phyloP scores from a whole-genome alignment of 2,329 filamentous ascomycete genomes.

The Cytospora chrysosperma region DNA sequence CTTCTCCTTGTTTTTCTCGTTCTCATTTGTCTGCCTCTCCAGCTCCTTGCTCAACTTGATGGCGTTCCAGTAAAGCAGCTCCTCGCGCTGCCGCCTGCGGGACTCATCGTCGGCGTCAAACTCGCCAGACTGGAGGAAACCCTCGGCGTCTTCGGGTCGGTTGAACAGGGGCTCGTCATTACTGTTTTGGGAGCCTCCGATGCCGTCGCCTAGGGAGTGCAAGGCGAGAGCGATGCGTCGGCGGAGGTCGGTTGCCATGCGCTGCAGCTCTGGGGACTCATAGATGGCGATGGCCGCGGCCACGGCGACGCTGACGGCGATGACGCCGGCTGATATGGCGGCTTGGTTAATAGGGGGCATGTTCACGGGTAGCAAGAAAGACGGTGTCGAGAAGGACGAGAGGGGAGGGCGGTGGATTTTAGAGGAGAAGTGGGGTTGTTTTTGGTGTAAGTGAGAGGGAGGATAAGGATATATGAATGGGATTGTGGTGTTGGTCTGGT shows the following conservation, averaged over 20 bases:
- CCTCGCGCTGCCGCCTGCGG: constrained; percentile 60
- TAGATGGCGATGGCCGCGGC: constrained; percentile 61
- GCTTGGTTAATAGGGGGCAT: constrained; percentile 59
- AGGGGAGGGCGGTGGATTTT: neutral
- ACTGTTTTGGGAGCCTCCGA: constrained; percentile 42
- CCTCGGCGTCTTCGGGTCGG: constrained; percentile 64
- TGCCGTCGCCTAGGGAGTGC: constrained; percentile 57
- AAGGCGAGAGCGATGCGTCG: constrained; percentile 60
- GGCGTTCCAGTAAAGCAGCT: constrained; percentile 64
- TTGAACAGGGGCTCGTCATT: constrained; percentile 58
- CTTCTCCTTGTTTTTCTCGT: constrained; percentile 24
- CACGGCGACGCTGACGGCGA: constrained; percentile 57
- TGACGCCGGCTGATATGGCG: constrained; percentile 56
- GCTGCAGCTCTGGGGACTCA: constrained; percentile 62
- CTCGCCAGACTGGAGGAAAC: constrained; percentile 54
- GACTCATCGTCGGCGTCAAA: constrained; percentile 64
- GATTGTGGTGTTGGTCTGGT: neutral
- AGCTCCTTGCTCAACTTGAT: constrained; percentile 26
- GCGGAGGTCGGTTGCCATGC: constrained; percentile 60
- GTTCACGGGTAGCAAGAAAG: constrained; percentile 17
- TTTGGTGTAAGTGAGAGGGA: constrained; percentile 24
- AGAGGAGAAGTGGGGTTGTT: constrained; percentile 12
- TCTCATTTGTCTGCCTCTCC: constrained; percentile 31
- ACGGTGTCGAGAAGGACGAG: constrained; percentile 10
- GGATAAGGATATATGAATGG: neutral